Evolutionary conservation across 2,329 filamentous ascomycete genomes (phyloP), one percentile per base, ranked within the genome.

Genomic region (Hyphodiscus sp.): DNA sequence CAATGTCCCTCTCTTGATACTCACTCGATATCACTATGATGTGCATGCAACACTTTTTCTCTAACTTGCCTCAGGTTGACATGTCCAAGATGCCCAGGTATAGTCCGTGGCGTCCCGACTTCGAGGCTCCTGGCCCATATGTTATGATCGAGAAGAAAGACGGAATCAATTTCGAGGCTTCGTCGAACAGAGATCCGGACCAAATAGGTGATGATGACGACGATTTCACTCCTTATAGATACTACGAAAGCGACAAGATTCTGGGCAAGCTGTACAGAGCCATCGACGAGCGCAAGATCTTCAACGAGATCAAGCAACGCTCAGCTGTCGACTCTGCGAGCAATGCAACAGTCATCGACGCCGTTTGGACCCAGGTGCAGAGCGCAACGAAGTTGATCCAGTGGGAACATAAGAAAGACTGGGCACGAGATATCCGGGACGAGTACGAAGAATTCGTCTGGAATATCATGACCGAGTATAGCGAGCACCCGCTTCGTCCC

Each of bases 261-360:
- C 76, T 94, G 0, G 89, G 89, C 0, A 69, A 76, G 4, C 73
- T 95, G 0, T 94, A 87, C 65, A 81, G 87, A 1, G 78, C 76
- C 0, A 83, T 95, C 11, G 82, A 95, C 60, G 89, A 94, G 67
- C 74, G 76, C 45, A 76, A 77, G 50, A 86, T 91, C 44, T 85
- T 71, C 23, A 47, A 53, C 3, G 57, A 68, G 11, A 60, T 70
- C 18, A 62, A 64, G 53, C 46, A 57, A 41, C 56, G 58, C 3
- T 51, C 58, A 47, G 51, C 52, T 29, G 15, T 52, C 9, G 51
- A 53, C 13, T 33, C 48, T 13, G 52, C 46, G n/a, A 51, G 49
- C 29, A 49, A 42, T 3, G 55, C 61, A 2, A 57, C 58, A 26
- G 43, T 68, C 8, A 61, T 70, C 15, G 49, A 61, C 1, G 53